A percentile compares a stretch with the other conserved stretches of the same genome.
Conservation (phyloP, 2,329 filamentous ascomycete species). For the Colletotrichum tanaceti region DNA sequence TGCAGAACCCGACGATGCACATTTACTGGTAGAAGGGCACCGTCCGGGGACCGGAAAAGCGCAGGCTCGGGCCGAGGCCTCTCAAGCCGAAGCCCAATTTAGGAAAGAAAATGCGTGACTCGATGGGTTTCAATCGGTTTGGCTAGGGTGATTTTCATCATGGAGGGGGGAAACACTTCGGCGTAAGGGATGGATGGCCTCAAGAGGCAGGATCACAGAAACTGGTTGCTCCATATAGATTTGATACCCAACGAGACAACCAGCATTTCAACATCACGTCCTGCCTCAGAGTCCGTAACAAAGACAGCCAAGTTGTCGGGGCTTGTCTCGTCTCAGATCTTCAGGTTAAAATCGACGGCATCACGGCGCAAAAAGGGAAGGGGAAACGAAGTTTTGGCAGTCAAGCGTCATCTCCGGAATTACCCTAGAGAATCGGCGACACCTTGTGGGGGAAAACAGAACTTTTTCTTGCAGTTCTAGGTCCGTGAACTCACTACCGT, state of each 20-base stretch:
- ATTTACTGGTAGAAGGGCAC: conserved; percentile 65
- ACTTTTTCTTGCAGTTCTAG: conserved; percentile 70
- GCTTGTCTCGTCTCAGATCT: background rate
- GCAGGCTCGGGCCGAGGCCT: conserved; percentile 47
- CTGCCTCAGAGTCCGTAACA: background rate
- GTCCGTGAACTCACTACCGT: conserved; percentile 65
- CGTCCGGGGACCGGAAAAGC: conserved; percentile 44
- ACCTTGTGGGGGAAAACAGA: conserved; percentile 76
- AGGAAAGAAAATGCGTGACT: background rate
- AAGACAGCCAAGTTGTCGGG: too few relatives aligned
- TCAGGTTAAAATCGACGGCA: conserved; percentile 29
- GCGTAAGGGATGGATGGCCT: background rate
- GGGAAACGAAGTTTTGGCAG: conserved; percentile 73
- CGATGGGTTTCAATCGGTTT: background rate
- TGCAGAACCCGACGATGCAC: conserved; percentile 49
- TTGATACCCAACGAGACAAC: conserved; percentile 31
- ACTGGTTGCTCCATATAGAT: conserved; percentile 21
- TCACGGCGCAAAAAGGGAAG: conserved; percentile 44
- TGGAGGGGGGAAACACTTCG: background rate
- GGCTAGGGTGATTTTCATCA: too few relatives aligned
- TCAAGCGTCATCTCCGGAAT: conserved; percentile 84
- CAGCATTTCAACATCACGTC: background rate
- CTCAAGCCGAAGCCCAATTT: conserved; percentile 33
- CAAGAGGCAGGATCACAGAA: background rate
- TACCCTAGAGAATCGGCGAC: conserved; percentile 81